phyloP scores from a whole-genome alignment of 139 green algal genomes.

The Tetradesmus obliquus region DNA sequence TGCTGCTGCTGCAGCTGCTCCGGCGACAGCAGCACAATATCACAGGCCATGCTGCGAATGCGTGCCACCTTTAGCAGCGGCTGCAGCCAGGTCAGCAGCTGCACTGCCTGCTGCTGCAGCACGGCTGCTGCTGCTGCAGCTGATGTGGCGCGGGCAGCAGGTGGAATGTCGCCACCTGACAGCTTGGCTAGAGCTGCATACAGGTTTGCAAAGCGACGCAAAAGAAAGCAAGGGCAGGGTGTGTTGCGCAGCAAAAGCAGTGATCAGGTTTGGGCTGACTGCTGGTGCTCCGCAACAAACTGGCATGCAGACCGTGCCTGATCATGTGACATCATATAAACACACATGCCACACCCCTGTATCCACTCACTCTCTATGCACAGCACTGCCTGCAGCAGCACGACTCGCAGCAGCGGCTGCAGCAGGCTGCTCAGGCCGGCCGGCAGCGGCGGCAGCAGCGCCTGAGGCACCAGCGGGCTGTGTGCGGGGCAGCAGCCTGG shows the following conservation, averaged over 20 bases:
- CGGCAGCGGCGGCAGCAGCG: conserved; percentile 21
- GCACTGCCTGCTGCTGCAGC: conserved; percentile 1
- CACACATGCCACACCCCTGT: not conserved
- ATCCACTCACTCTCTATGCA: conserved; percentile 2
- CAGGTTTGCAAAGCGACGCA: too few relatives aligned
- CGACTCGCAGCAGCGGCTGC: conserved; percentile 17
- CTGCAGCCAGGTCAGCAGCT: conserved; percentile 7
- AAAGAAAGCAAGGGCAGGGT: not conserved
- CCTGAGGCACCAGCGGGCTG: conserved; percentile 15
- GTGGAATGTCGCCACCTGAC: not conserved
- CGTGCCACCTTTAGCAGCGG: conserved; percentile 14
- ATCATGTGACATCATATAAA: not conserved
- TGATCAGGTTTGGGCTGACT: too few relatives aligned
- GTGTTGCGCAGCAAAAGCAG: not conserved
- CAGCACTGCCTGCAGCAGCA: not conserved
- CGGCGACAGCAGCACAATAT: conserved; percentile 17
- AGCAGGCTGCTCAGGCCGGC: not conserved
- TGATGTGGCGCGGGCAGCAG: not conserved
- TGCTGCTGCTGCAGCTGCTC: not conserved
- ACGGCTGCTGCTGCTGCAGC: not conserved
- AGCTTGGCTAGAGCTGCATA: not conserved
- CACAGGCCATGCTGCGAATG: conserved; percentile 10
- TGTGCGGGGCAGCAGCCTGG: conserved; percentile 32
- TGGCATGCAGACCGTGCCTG: too few relatives aligned
- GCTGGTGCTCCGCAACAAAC: too few relatives aligned